Evolutionary conservation across 129 eudicot species (phyloP), one percentile per base, ranked within the genome.

Genomic region (Saposhnikovia divaricata): DNA sequence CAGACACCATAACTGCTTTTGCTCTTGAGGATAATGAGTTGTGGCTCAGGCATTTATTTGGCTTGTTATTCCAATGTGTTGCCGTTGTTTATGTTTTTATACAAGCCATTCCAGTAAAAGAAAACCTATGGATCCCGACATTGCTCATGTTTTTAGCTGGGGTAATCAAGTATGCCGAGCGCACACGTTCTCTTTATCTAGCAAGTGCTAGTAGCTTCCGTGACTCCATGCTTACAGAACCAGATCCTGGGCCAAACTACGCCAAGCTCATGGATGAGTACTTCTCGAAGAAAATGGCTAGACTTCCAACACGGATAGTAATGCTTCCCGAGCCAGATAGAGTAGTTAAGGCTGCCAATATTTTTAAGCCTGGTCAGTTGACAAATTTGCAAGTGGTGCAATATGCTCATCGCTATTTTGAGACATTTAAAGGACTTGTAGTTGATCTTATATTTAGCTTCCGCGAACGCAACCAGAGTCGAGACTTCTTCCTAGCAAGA

Each of bases 221-320:
- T 44, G 88, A 83, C 15, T 91, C 93, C 0, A 81, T 89, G 87
- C 87, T 84, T 79, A 77, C 75, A 12, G 72, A 76, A 0, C 83
- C 93, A 0, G 91, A 91, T 13, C 86, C 96, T 0, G 93, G 96
- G 10, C 90, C 90, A 8, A 89, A 89, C 77, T 91, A 91, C 3
- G 93, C 78, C 16, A 75, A 75, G 51, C 78, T 75, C 37, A 75
- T 75, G 78, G 78, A 72, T 70, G 69, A 39, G 61, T 81, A 53
- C 69, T 50, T 87, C 14, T 87, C 87, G 0, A 86, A 82, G 79
- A 89, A 82, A 85, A 77, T 68, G 55, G 90, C 90, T 0, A 77
- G 81, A 1, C 84, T 91, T 28, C 91, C 69, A 4, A 81, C 83
- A 25, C 34, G 65, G 2, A 74, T 81, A 39, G 65, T 59, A 39